These are phyloP conservation scores for Beauveria australis DNA, from an alignment of 2,329 filamentous ascomycete species.

Conservation along the genomic window DNA sequence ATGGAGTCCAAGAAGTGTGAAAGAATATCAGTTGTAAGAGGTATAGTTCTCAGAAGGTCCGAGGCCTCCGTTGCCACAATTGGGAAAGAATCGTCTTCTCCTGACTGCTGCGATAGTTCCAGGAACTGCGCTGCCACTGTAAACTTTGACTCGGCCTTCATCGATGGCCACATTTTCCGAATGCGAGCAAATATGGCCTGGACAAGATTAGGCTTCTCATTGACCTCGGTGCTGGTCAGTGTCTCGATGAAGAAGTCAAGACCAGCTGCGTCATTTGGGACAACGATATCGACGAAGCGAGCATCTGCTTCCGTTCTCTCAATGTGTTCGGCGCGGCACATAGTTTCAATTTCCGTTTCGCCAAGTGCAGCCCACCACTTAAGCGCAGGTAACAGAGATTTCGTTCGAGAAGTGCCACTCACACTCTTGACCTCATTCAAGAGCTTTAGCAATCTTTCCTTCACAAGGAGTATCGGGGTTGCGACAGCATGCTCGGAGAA, in stretches of 20 bases:
- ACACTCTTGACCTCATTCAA: slow-evolving; percentile 67
- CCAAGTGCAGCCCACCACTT: slow-evolving; percentile 57
- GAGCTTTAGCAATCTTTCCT: slow-evolving; percentile 61
- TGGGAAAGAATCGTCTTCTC: slow-evolving; percentile 24
- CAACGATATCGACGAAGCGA: slow-evolving; percentile 41
- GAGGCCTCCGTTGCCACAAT: slow-evolving; percentile 52
- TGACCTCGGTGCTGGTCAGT: slow-evolving; percentile 32
- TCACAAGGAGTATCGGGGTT: slow-evolving; percentile 62
- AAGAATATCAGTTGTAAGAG: slow-evolving; percentile 66
- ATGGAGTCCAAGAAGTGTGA: slow-evolving; percentile 65
- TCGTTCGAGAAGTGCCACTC: slow-evolving; percentile 59
- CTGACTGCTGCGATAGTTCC: slow-evolving; percentile 44
- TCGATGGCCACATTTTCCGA: slow-evolving; percentile 60
- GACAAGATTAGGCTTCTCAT: slow-evolving; percentile 44
- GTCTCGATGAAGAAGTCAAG: slow-evolving; percentile 43
- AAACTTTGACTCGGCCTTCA: slow-evolving; percentile 57
- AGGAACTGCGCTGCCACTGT: slow-evolving; percentile 56
- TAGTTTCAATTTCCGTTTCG: slow-evolving; percentile 39
- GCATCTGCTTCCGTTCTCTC: slow-evolving; percentile 35
- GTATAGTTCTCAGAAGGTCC: slow-evolving; percentile 63
- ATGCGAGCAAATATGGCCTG: slow-evolving; percentile 61
- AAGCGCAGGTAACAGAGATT: slow-evolving; percentile 68
- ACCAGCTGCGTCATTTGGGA: slow-evolving; percentile 44
- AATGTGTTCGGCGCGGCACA: slow-evolving; percentile 31
- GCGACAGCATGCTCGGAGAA: slow-evolving; percentile 63